Base-by-base conservation (phyloP, 169 alveolate genomes). In the Pseudocohnilembus persalinus region DNA sequence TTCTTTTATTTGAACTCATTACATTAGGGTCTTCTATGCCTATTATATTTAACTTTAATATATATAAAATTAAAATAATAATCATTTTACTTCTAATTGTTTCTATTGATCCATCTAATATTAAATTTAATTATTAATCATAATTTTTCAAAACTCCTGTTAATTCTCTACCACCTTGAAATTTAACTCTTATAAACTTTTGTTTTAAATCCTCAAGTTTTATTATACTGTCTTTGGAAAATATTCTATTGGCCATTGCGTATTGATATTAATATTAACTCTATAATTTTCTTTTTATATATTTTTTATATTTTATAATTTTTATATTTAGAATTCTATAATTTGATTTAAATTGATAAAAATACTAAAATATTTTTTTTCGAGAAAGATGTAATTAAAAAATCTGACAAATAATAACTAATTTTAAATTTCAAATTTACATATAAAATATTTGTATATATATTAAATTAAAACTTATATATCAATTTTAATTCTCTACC, bases 81-180 rank as follows among this genome's bases (percentile, higher is more conserved):
- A 73, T 79, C 16, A 79, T 0, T 35, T 4, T 79, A 79, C 84
- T 75, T 79, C 84, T 79, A 28, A 79, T 26, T 0, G 84, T 49
- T 79, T 79, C 84, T 32, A 49, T 28, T 1, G 75, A 49, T 34
- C 64, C 84, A 79, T 79, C 84, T 63, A 79, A 79, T 28, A 79
- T 79, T 73, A 79, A 34, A 79, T 79, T 79, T 6, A 79, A 49
- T 15, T 27, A n/a, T 29, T 79, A 29, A 31, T 79, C 84, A 79
- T 15, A 49, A 64, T 75, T 79, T 63, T 79, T 79, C 63, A 79
- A 79, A 49, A 63, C 63, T 0, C 84, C 84, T 29, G 84, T 79
- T 64, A 79, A 74, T 79, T 79, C 84, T 79, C 84, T 79, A 0
- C 84, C 84, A 49, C 84, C 84, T 27, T 49, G 31, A 63, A 79